phyloP scores from a whole-genome alignment of 768 basidiomycete species.

The Mycena pura region DNA sequence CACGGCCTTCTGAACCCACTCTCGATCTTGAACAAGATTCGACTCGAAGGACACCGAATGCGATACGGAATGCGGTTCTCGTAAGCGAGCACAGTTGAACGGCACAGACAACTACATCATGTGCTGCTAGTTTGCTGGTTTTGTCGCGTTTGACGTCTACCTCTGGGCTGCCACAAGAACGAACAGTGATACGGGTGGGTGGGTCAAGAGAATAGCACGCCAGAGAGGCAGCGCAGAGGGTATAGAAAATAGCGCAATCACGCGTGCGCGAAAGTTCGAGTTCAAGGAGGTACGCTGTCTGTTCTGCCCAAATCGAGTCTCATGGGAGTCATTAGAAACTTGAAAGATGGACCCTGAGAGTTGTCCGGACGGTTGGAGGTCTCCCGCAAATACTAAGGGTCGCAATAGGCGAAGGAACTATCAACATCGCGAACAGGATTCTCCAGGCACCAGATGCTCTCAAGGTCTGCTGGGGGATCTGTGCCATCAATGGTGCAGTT shows the following conservation, averaged over 20 bases:
- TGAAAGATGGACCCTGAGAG: neutral
- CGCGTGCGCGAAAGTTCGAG: neutral
- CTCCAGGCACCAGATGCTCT: conserved; percentile 52
- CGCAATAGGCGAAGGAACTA: conserved; percentile 35
- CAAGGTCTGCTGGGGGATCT: conserved; percentile 54
- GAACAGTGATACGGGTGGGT: conserved; percentile 12
- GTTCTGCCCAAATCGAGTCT: neutral
- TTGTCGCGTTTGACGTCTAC: neutral
- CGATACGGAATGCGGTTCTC: neutral
- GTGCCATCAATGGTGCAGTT: conserved; percentile 53
- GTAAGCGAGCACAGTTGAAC: conserved; percentile 7
- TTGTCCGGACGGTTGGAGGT: neutral
- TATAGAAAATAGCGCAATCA: neutral
- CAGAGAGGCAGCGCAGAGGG: neutral
- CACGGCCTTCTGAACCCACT: neutral
- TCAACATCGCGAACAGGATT: conserved; percentile 42
- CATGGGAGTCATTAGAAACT: neutral
- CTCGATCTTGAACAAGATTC: neutral
- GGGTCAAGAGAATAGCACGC: neutral
- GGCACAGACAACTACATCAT: neutral
- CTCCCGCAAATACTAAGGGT: conserved; percentile 8
- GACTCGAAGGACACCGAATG: neutral
- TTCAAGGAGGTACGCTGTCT: neutral
- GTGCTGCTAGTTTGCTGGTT: conserved; percentile 11
- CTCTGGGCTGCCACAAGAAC: conserved; percentile 19